Conservation (phyloP, 2,329 filamentous ascomycete species). For the Lachnellula hyalina region DNA sequence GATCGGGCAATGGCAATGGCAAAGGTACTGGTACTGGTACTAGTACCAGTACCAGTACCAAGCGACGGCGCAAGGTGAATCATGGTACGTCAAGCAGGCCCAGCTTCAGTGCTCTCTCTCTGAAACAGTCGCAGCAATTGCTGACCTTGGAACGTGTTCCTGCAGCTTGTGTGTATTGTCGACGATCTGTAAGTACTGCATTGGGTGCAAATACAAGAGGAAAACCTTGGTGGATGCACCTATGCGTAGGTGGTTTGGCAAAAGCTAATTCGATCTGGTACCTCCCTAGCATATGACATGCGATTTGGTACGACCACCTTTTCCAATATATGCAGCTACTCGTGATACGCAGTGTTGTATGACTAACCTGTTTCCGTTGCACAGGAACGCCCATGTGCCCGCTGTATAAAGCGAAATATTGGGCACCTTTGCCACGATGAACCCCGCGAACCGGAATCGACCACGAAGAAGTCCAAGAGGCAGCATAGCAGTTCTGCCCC, state of each 20-base stretch:
- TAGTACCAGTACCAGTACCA: constrained; percentile 50
- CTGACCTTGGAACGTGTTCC: constrained; percentile 36
- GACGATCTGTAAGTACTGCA: constrained; percentile 72
- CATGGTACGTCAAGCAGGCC: constrained; percentile 58
- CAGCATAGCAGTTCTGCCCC: constrained; percentile 49
- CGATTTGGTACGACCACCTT: constrained; percentile 64
- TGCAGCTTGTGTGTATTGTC: constrained; percentile 82
- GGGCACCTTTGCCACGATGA: constrained; percentile 98
- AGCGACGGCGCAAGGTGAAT: constrained; percentile 85
- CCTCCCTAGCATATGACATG: constrained; percentile 77
- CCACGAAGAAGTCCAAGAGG: constrained; percentile 68
- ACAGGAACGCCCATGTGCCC: constrained; percentile 90
- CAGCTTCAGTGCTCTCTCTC: constrained; percentile 18
- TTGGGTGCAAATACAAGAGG: constrained; percentile 26
- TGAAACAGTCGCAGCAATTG: constrained; percentile 28
- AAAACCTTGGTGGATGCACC: constrained; percentile 25
- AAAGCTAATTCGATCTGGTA: constrained; percentile 32
- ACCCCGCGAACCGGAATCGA: constrained; percentile 71
- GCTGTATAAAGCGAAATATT: constrained; percentile 98
- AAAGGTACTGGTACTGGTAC: no score
- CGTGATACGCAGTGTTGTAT: constrained; percentile 28
- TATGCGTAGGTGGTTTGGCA: constrained; percentile 30
- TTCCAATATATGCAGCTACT: constrained; percentile 26
- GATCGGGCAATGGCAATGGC: constrained; percentile 19
- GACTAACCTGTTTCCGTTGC: constrained; percentile 28